Base-by-base conservation (phyloP, 257 asterid species). In the Nicotiana knightiana region DNA sequence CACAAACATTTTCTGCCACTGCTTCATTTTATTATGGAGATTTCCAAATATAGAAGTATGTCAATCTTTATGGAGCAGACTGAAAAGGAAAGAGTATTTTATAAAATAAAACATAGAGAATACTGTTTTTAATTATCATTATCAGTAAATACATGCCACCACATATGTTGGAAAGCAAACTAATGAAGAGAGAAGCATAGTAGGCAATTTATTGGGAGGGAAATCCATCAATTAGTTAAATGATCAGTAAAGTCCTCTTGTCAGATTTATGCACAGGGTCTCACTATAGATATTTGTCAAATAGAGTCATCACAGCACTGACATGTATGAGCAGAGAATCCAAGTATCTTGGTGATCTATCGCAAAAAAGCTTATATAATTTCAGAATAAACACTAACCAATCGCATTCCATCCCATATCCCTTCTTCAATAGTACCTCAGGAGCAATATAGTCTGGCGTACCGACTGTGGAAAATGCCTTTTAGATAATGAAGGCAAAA, bases 381-480 rank as follows among this genome's bases (percentile, higher is more conserved):
- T 73, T 73, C 24, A 8, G 32, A 46, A 68, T 77, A 18, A 55
- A 21, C 48, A 91, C 97, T 88, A 76, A 96, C 99, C 99, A 96
- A 87, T 96, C 99, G 86, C 99, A 96, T 87, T 96, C 99, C 92
- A 96, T 88, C 85, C 98, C 97, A 83, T 96, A 96, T 85, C 99
- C 98, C 88, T 92, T 94, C 94, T 96, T 96, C 94, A 94, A 78
- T 82, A 96, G 90, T 80, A 96, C 97, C 88, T 96, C 99, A 12
- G 99, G 99, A 81, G 99, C 99, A 88, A 96, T 96, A 84, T 96
- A 96, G 90, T 96, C 99, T 28, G 99, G 99, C 3, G 99, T 94
- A 64, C 99, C 98, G 81, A 96, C 98, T 33, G 98, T 96, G 59
- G 99, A 96, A 92, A 96, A 96, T 84, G 99, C 99, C 99, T 96